phyloP scores from a whole-genome alignment of 2,329 filamentous ascomycete genomes.

The Cordyceps cicadae region DNA sequence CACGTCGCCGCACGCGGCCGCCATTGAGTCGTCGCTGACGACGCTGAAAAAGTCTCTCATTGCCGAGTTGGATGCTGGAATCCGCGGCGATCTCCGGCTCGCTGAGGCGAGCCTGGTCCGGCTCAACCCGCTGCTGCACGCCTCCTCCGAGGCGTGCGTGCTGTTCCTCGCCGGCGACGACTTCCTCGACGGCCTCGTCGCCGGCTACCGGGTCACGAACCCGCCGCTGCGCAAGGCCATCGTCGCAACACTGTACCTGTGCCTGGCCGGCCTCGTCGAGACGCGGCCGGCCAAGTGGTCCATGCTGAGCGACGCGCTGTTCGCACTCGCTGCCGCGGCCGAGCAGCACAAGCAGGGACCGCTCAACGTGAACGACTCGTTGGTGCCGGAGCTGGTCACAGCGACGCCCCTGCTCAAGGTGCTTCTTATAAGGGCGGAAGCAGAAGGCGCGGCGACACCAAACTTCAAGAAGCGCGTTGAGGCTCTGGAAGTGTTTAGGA shows the following conservation, averaged over 20 bases:
- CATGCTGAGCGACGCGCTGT: conserved; percentile 73
- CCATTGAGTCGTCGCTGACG: conserved; percentile 48
- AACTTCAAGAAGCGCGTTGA: conserved; percentile 53
- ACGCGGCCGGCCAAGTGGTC: conserved; percentile 61
- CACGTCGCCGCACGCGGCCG: conserved; percentile 35
- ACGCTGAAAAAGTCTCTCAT: conserved; percentile 55
- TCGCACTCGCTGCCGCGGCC: conserved; percentile 65
- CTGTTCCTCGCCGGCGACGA: conserved; percentile 79
- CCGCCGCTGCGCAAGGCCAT: conserved; percentile 57
- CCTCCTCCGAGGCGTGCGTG: conserved; percentile 46
- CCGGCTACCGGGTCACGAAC: conserved; percentile 57
- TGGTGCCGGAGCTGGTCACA: conserved; percentile 77
- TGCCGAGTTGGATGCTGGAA: conserved; percentile 52
- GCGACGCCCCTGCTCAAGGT: conserved; percentile 66
- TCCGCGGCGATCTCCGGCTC: conserved; percentile 44
- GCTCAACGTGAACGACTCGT: conserved; percentile 53
- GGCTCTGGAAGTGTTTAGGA: conserved; percentile 52
- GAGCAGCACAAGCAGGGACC: conserved; percentile 53
- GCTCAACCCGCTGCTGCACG: conserved; percentile 56
- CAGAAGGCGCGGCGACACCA: conserved; percentile 39
- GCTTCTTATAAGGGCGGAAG: conserved; percentile 46
- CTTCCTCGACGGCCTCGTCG: conserved; percentile 68
- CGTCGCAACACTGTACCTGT: conserved; percentile 66
- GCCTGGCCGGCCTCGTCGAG: conserved; percentile 62
- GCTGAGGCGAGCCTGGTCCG: conserved; percentile 47